A percentile compares a stretch with the other conserved stretches of the same genome.
phyloP scores from a whole-genome alignment of 2,329 filamentous ascomycete genomes.

The Penicillium sp. region DNA sequence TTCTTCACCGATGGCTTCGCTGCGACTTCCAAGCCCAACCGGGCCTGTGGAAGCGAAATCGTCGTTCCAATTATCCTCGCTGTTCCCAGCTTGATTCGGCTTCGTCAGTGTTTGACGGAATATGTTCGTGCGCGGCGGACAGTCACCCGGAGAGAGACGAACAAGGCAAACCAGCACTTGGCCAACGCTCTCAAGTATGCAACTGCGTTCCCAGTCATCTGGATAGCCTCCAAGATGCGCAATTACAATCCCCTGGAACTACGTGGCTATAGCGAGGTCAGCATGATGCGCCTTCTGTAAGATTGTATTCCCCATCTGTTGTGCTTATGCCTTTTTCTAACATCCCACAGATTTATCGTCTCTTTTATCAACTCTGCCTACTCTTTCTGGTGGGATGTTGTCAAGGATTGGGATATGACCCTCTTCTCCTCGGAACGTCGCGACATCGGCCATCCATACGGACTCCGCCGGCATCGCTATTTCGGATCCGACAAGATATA shows the following conservation, averaged over 20 bases:
- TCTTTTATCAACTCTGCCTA: slow-evolving; percentile 83
- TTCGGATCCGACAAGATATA: slow-evolving; percentile 73
- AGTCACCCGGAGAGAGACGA: slow-evolving; percentile 44
- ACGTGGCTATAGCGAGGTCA: slow-evolving; percentile 53
- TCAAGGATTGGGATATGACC: slow-evolving; percentile 94
- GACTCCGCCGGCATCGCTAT: slow-evolving; percentile 69
- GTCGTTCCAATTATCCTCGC: slow-evolving; percentile 82
- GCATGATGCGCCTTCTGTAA: slow-evolving; percentile 56
- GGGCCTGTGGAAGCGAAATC: slow-evolving; percentile 73
- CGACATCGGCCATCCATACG: slow-evolving; percentile 68
- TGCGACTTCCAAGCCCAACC: slow-evolving; percentile 76
- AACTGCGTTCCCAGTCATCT: slow-evolving; percentile 88
- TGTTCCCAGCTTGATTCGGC: slow-evolving; percentile 77
- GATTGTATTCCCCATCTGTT: slow-evolving; percentile 9
- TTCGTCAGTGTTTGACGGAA: slow-evolving; percentile 90
- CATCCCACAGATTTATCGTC: slow-evolving; percentile 62
- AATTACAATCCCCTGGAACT: slow-evolving; percentile 53
- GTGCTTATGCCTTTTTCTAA: background rate
- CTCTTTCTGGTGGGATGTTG: slow-evolving; percentile 98
- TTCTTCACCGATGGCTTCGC: slow-evolving; percentile 69
- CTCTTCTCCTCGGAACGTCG: slow-evolving; percentile 66
- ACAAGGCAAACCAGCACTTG: slow-evolving; percentile 81
- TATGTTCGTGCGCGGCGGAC: slow-evolving; percentile 67
- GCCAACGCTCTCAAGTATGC: slow-evolving; percentile 94
- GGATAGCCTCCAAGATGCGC: slow-evolving; percentile 72